Percentiles rank a stretch among this genome's conserved stretches.
Evolutionary conservation across 1,139 yeast species (phyloP).

Genomic region (Debaryomycetaceae sp.): DNA sequence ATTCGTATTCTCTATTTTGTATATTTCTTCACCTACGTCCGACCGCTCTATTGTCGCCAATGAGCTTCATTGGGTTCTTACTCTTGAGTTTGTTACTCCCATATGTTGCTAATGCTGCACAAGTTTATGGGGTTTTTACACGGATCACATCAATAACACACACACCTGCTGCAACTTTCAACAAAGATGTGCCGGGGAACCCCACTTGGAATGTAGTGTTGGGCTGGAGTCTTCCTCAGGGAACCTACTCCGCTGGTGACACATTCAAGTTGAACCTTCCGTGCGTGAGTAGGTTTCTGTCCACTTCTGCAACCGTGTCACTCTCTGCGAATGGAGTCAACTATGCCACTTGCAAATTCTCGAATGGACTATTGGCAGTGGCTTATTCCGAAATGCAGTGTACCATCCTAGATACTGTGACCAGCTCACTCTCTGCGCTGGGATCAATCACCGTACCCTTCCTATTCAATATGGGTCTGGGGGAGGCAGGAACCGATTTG

Average conservation of each 20-base stretch:
- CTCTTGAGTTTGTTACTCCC: no score
- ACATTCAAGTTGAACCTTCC: conserved; percentile 28
- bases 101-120: not conserved
- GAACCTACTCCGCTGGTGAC: conserved; percentile 22
- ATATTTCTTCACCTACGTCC: no score
- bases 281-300: conserved; percentile 27
- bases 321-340: conserved; percentile 15
- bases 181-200: conserved; percentile 11
- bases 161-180: not conserved
- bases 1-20: no score
- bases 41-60: no score
- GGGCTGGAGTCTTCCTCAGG: conserved; percentile 21
- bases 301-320: conserved; percentile 12
- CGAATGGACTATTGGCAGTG: conserved; percentile 20
- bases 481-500: conserved; percentile 17
- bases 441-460: conserved; percentile 25
- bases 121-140: not conserved
- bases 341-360: conserved; percentile 25
- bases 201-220: conserved; percentile 24
- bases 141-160: not conserved
- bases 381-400: conserved; percentile 22
- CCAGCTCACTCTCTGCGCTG: conserved; percentile 11
- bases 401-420: conserved; percentile 16
- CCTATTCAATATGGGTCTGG: conserved; percentile 23
- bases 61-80: no score